These are phyloP conservation scores for Pholiota conissans DNA, from an alignment of 768 basidiomycete genomes.

Conservation along the genomic window DNA sequence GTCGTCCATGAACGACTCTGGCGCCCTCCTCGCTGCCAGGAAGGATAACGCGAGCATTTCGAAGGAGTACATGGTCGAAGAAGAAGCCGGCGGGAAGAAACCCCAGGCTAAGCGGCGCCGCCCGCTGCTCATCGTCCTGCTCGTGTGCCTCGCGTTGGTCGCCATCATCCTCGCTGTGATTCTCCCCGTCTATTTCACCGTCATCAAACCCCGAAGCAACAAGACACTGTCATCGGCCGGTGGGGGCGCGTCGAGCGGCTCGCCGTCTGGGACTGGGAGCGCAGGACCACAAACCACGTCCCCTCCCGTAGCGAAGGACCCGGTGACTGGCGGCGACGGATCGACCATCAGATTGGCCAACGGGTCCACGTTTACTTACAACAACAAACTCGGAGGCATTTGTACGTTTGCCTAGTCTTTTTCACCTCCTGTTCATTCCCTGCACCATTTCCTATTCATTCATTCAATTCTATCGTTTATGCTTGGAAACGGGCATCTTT, in stretches of 20 bases:
- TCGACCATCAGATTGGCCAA: constrained; percentile 63
- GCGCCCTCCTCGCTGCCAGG: constrained; percentile 12
- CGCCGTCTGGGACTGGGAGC: too few species aligned
- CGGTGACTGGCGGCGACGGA: constrained; percentile 64
- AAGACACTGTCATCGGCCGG: too few species aligned
- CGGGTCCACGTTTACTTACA: constrained; percentile 74
- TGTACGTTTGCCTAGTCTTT: constrained; percentile 61
- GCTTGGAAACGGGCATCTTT: too few species aligned
- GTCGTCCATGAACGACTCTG: constrained; percentile 17
- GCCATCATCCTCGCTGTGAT: constrained; percentile 29
- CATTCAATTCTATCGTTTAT: too few species aligned
- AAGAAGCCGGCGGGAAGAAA: constrained; percentile 1
- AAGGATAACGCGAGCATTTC: constrained; percentile 7
- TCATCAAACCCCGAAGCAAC: constrained; percentile 25
- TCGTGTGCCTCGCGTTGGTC: constrained; percentile 16
- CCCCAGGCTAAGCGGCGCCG: constrained; percentile 5
- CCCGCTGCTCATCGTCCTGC: not conserved
- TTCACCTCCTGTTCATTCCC: not conserved
- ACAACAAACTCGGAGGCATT: constrained; percentile 73
- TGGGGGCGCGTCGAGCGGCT: too few species aligned
- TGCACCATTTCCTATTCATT: too few species aligned
- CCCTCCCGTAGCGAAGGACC: constrained; percentile 8
- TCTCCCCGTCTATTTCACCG: constrained; percentile 34
- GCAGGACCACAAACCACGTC: too few species aligned
- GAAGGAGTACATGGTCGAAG: constrained; percentile 8